phyloP scores from a whole-genome alignment of 2,329 filamentous ascomycete genomes.

The Pseudogymnoascus sp. region DNA sequence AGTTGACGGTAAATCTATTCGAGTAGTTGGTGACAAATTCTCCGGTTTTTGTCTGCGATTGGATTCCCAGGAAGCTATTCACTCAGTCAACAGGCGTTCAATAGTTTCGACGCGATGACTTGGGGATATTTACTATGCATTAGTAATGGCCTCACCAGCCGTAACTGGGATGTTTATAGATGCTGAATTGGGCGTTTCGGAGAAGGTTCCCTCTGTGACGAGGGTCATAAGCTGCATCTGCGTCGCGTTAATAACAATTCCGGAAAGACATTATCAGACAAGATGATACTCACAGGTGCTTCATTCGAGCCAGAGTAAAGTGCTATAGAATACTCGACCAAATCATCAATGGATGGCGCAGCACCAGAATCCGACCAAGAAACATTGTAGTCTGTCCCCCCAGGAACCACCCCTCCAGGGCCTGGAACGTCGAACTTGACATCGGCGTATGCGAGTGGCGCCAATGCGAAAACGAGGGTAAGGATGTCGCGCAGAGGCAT shows the following conservation, averaged over 20 bases:
- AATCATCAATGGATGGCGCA: conserved; percentile 39
- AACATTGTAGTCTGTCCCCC: conserved; percentile 42
- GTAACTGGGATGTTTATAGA: conserved; percentile 22
- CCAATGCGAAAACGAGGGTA: conserved; percentile 11
- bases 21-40: conserved; percentile 52
- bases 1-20: conserved; percentile 52
- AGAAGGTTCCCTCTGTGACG: conserved; percentile 27
- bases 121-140: conserved; percentile 26
- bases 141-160: conserved; percentile 21
- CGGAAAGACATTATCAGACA: conserved; percentile 1
- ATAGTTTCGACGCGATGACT: background rate
- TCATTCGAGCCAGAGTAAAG: conserved; percentile 53
- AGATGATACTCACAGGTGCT: conserved; percentile 32
- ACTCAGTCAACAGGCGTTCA: conserved; percentile 11
- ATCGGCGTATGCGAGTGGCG: conserved; percentile 23
- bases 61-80: conserved; percentile 50
- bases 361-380: conserved; percentile 48
- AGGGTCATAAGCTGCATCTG: conserved; percentile 23
- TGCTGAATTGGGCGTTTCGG: conserved; percentile 16
- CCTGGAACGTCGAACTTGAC: conserved; percentile 43
- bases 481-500: conserved; percentile 2
- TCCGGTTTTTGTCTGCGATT: conserved; percentile 44
- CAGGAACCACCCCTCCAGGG: conserved; percentile 41
- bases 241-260: conserved; percentile 11
- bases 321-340: conserved; percentile 48